These are phyloP conservation scores for Crithidia fasciculata DNA, from an alignment of 208 protist species.

Conservation along the genomic window DNA sequence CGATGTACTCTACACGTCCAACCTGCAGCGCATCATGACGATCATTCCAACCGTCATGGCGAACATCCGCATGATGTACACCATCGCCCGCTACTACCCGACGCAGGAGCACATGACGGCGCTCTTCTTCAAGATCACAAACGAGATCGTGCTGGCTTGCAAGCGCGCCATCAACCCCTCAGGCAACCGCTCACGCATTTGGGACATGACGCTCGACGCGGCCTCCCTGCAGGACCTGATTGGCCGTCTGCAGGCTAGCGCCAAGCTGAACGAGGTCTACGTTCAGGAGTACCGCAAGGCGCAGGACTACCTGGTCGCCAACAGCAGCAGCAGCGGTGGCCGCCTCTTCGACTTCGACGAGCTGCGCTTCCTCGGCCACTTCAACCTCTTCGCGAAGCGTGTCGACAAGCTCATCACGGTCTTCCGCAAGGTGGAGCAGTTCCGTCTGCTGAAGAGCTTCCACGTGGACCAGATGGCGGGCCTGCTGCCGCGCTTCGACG, in stretches of 20 bases:
- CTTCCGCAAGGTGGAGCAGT: constrained; percentile 96
- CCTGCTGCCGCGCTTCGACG: constrained; percentile 93
- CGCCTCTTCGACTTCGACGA: constrained; percentile 95
- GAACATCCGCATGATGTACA: constrained; percentile 98
- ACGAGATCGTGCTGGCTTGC: constrained; percentile 96
- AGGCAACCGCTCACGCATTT: constrained; percentile 87
- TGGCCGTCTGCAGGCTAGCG: constrained; percentile 83
- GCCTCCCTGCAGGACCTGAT: constrained; percentile 84
- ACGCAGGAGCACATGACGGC: constrained; percentile 95
- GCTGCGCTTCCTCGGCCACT: constrained; percentile 96
- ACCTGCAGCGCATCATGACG: constrained; percentile 93
- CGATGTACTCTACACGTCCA: constrained; percentile 95
- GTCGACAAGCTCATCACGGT: constrained; percentile 97
- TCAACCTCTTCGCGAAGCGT: constrained; percentile 97
- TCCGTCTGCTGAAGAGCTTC: constrained; percentile 92
- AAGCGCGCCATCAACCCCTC: constrained; percentile 92
- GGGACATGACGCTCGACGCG: constrained; percentile 88
- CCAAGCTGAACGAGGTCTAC: constrained; percentile 94
- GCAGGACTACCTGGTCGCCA: constrained; percentile 83
- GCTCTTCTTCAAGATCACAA: constrained; percentile 98
- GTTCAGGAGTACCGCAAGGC: constrained; percentile 92
- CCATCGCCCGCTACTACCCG: constrained; percentile 96
- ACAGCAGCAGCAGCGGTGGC: constrained; percentile 51
- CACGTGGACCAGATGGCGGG: constrained; percentile 95
- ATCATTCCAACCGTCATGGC: constrained; percentile 95